phyloP scores from a whole-genome alignment of 2,329 filamentous ascomycete genomes.

The Zasmidium cellare region DNA sequence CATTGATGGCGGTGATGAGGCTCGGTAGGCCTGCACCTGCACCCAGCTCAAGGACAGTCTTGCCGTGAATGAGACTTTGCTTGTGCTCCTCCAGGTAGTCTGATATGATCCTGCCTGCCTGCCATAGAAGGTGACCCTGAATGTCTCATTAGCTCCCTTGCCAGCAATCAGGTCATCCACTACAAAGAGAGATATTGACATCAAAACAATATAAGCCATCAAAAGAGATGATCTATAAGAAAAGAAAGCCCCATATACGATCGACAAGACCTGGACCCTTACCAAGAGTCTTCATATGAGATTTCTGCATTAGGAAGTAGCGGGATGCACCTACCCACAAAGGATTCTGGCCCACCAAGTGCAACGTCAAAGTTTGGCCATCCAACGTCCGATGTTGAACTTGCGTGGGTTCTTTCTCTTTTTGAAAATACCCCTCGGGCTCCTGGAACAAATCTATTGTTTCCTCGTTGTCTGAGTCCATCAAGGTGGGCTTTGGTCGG shows the following conservation, averaged over 20 bases:
- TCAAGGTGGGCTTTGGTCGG: conserved; percentile 11
- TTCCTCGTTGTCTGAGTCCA: conserved; percentile 19
- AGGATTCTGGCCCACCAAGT: conserved; percentile 82
- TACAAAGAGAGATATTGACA: not conserved
- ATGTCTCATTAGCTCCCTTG: conserved; percentile 1
- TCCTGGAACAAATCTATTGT: conserved; percentile 69
- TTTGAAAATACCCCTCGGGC: conserved; percentile 76
- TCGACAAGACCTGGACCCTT: too few relatives aligned
- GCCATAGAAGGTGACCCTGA: conserved; percentile 84
- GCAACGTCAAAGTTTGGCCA: conserved; percentile 66
- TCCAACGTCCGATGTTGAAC: conserved; percentile 69
- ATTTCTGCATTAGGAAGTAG: conserved; percentile 4
- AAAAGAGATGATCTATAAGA: too few relatives aligned
- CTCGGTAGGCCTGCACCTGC: conserved; percentile 78
- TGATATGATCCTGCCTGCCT: conserved; percentile 76
- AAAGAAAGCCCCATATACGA: too few relatives aligned
- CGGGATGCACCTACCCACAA: conserved; percentile 63
- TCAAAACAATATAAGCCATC: too few relatives aligned
- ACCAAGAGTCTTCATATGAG: not conserved
- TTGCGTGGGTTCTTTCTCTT: conserved; percentile 72
- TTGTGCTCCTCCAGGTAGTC: conserved; percentile 73
- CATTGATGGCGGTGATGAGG: conserved; percentile 72
- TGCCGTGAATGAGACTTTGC: conserved; percentile 59
- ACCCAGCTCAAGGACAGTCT: conserved; percentile 82
- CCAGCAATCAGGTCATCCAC: not conserved